These are phyloP conservation scores for Puya raimondii DNA, from an alignment of 176 grass and related monocot genomes.

Conservation along the genomic window DNA sequence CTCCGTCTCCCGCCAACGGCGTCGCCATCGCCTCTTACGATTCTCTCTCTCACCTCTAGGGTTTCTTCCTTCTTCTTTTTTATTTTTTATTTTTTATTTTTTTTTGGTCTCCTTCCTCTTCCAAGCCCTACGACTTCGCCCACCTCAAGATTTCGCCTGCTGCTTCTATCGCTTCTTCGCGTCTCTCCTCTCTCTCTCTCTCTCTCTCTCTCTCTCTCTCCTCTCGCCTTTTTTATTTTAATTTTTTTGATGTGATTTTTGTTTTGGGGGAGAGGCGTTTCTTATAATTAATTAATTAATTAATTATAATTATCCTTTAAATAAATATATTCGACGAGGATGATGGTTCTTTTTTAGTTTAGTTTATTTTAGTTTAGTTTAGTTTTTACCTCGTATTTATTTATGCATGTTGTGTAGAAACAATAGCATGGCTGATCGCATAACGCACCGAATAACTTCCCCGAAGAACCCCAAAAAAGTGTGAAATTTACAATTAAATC, in stretches of 20 bases:
- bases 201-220: background rate
- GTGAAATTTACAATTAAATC: too few species aligned
- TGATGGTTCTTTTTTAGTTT: too few species aligned
- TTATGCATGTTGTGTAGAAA: too few species aligned
- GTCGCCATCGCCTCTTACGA: conserved; percentile 6
- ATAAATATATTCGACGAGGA: background rate
- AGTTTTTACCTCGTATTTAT: too few species aligned
- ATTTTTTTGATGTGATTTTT: too few species aligned
- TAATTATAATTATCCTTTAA: background rate
- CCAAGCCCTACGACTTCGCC: background rate
- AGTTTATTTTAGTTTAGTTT: too few species aligned
- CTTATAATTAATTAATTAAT: background rate
- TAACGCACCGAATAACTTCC: too few species aligned
- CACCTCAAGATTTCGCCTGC: background rate
- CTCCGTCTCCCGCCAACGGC: conserved; percentile 17
- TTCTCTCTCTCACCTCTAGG: background rate
- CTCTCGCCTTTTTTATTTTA: too few species aligned
- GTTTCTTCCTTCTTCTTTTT: background rate
- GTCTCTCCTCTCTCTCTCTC: background rate
- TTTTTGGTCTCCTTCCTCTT: background rate
- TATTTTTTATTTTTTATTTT: background rate
- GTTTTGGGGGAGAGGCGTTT: too few species aligned
- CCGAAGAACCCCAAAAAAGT: too few species aligned
- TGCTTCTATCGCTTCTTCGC: background rate
- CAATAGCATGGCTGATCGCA: too few species aligned